A percentile compares a stretch with the other conserved stretches of the same genome.
phyloP scores from a whole-genome alignment of 352 stramenopile species.

The Pythium periplocum region DNA sequence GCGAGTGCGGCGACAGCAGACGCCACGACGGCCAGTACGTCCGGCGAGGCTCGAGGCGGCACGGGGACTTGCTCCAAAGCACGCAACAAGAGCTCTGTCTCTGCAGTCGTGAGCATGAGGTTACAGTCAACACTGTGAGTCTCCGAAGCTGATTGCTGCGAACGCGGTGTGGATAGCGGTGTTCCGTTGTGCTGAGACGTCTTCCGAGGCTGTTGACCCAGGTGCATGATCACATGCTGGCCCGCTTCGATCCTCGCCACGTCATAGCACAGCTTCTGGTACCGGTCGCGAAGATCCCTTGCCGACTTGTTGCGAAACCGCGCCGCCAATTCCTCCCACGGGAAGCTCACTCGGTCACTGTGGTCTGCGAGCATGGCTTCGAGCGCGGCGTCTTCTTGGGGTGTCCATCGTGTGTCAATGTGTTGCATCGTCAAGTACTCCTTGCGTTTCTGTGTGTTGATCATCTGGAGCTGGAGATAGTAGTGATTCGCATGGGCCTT shows the following conservation, averaged over 20 bases:
- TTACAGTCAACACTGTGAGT: conserved; percentile 36
- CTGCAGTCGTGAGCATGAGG: conserved; percentile 42
- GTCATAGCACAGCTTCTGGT: conserved; percentile 74
- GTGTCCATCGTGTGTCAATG: conserved; percentile 54
- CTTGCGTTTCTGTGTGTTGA: conserved; percentile 29
- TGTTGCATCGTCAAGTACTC: conserved; percentile 52
- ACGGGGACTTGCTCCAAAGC: conserved; percentile 52
- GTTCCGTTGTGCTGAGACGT: not conserved
- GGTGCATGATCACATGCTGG: conserved; percentile 56
- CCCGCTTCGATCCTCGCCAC: conserved; percentile 63
- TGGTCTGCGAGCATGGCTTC: conserved; percentile 55
- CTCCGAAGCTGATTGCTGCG: not conserved
- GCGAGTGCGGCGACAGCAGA: conserved; percentile 54
- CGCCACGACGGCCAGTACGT: conserved; percentile 46
- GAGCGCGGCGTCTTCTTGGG: conserved; percentile 55
- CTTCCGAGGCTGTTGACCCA: conserved; percentile 25
- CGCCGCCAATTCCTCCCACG: conserved; percentile 56
- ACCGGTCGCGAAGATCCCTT: conserved; percentile 54
- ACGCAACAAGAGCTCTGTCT: conserved; percentile 42
- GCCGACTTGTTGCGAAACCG: conserved; percentile 44
- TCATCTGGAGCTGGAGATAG: conserved; percentile 29
- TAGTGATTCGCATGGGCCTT: conserved; percentile 26
- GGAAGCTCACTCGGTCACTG: conserved; percentile 28
- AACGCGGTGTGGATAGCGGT: not conserved
- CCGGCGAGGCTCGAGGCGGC: conserved; percentile 29